Evolutionary conservation across 2,329 filamentous ascomycete species (phyloP).

Genomic region (Tolypocladium guangdongense): DNA sequence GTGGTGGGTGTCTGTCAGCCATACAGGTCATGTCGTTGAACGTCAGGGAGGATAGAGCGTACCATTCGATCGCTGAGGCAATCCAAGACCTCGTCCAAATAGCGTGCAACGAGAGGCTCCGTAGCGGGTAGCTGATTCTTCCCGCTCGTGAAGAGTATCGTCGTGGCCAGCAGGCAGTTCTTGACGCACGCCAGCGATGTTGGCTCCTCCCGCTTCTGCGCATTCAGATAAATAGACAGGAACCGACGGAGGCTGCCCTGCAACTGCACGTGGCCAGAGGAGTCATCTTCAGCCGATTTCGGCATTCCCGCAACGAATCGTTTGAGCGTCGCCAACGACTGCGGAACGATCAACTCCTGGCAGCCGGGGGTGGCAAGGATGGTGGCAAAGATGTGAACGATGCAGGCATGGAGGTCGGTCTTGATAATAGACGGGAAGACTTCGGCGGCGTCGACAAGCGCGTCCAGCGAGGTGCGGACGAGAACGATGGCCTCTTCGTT

Average conservation of each 20-base stretch:
- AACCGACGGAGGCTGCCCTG: slow-evolving; percentile 76
- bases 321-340: slow-evolving; percentile 82
- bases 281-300: slow-evolving; percentile 30
- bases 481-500: slow-evolving; percentile 80
- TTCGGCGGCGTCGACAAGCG: slow-evolving; percentile 86
- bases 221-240: slow-evolving; percentile 65
- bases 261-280: slow-evolving; percentile 55
- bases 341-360: slow-evolving; percentile 79
- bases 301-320: slow-evolving; percentile 75
- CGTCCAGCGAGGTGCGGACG: slow-evolving; percentile 69
- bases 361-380: slow-evolving; percentile 77
- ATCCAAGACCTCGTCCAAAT: slow-evolving; percentile 72
- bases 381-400: slow-evolving; percentile 91
- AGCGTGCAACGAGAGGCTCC: slow-evolving; percentile 64
- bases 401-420: slow-evolving; percentile 89
- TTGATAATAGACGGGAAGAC: slow-evolving; percentile 96
- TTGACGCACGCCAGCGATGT: slow-evolving; percentile 81
- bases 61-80: slow-evolving; percentile 71
- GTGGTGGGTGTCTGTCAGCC: neutral
- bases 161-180: slow-evolving; percentile 80
- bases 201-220: slow-evolving; percentile 63
- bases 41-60: slow-evolving; percentile 13
- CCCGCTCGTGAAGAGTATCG: slow-evolving; percentile 77
- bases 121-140: slow-evolving; percentile 60
- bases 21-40: neutral